phyloP scores from a whole-genome alignment of 148 eudicot genomes.

The Vaccinium myrtillus region DNA sequence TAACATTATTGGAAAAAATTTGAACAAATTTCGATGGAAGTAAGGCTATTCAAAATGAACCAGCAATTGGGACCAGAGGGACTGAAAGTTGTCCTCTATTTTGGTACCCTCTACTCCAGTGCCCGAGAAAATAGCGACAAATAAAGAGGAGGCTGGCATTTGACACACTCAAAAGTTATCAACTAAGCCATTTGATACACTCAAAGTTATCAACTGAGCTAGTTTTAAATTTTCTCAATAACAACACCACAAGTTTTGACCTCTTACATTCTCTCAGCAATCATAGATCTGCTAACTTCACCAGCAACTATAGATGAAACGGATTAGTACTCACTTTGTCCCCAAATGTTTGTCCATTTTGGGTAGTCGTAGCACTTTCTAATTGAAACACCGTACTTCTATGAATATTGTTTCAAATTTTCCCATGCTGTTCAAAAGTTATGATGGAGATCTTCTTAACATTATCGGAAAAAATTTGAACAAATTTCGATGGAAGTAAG shows the following conservation, averaged over 20 bases:
- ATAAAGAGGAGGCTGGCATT: neutral
- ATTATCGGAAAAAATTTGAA: too few species aligned
- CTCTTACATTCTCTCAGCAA: slow-evolving; percentile 2
- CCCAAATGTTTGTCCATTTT: neutral
- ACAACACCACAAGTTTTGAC: neutral
- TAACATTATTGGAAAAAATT: too few species aligned
- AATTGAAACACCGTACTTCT: too few species aligned
- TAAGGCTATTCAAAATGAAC: neutral
- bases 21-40: neutral
- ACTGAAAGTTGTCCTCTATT: neutral
- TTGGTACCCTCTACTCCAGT: neutral
- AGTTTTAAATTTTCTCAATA: neutral
- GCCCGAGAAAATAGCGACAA: neutral
- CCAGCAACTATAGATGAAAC: too few species aligned
- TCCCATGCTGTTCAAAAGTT: too few species aligned
- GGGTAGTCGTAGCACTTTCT: too few species aligned
- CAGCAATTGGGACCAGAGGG: neutral
- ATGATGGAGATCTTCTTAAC: too few species aligned
- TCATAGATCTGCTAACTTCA: too few species aligned
- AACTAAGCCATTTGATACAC: neutral
- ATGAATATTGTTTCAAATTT: too few species aligned
- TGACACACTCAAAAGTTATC: too few species aligned
- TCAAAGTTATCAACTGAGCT: neutral
- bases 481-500: neutral
- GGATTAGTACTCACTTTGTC: neutral